Base-by-base conservation (phyloP, 768 basidiomycete genomes). In the Suillus placidus region DNA sequence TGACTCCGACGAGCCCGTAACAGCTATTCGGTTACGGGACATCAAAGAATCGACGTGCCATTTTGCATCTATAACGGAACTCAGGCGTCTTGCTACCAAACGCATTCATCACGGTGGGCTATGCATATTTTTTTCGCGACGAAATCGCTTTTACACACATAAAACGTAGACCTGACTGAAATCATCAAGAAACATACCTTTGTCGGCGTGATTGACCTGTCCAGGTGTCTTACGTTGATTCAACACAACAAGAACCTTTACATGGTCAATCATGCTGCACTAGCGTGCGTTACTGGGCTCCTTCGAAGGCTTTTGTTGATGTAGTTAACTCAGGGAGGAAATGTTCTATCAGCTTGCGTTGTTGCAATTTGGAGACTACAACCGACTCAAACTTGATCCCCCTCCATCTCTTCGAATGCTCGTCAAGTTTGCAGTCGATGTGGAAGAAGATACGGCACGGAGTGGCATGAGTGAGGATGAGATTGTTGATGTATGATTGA, bases 301-400 rank as follows among this genome's bases (percentile, higher is more conserved):
- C 26, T 54, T 60, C 13, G 10, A 20, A 60, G 13, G n/a, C 37
- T 7, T 23, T 9, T 60, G 52, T 52, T 66, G 18, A 62, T 65
- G 30, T 26, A 62, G 45, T 30, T 1, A 12, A 23, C 18, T 10
- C 64, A 97, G 95, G 0, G 95, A 97, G 72, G 95, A 97, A 70
- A 82, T 97, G 40, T 97, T 99, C 76, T 98, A 97, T 77, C 97
- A 99, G 73, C 84, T 99, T 8, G 94, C 88, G 2, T 78, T 99
- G 34, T 84, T 93, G 20, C 97, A 99, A 75, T 99, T 99, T 71
- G 94, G 95, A 2, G 85, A 92, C 67, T 86, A 92, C 67, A 84
- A 86, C 66, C 83, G 87, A 26, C 78, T 98, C 60, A 89, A 88
- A 67, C 82, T 99, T 3, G 89, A 95, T 42, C 96, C 97, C 1